phyloP scores from a whole-genome alignment of 208 protist species.

The Trypanosoma conorhini region DNA sequence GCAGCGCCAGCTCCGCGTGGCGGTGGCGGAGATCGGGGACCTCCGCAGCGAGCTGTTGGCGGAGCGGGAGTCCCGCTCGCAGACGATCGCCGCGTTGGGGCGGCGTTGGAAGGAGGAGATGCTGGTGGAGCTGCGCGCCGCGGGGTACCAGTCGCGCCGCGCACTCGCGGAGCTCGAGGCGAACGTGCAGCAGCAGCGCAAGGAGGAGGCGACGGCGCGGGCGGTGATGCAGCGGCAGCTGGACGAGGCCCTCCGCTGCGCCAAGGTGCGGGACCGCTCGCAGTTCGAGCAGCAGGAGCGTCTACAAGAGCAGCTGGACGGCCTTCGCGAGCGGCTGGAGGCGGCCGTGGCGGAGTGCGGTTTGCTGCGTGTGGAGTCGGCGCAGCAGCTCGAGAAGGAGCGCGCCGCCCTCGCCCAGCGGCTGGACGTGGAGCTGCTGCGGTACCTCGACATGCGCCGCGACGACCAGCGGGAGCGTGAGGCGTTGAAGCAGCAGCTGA shows the following conservation, averaged over 20 bases:
- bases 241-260: constrained; percentile 43
- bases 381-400: constrained; percentile 65
- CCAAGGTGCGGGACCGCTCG: constrained; percentile 39
- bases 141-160: constrained; percentile 46
- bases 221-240: constrained; percentile 51
- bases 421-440: constrained; percentile 70
- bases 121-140: constrained; percentile 60
- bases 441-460: constrained; percentile 64
- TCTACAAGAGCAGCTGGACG: constrained; percentile 67
- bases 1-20: constrained; percentile 56
- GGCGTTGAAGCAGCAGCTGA: constrained; percentile 36
- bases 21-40: constrained; percentile 53
- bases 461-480: constrained; percentile 62
- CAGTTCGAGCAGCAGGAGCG: constrained; percentile 52
- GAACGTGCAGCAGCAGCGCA: constrained; percentile 33
- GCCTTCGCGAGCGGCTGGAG: constrained; percentile 49
- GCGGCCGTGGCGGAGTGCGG: constrained; percentile 46
- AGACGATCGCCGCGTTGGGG: constrained; percentile 52
- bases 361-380: constrained; percentile 50
- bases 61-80: constrained; percentile 66
- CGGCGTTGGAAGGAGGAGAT: constrained; percentile 79
- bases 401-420: constrained; percentile 47
- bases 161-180: constrained; percentile 53
- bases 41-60: constrained; percentile 59
- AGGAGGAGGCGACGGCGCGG: constrained; percentile 35